Evolutionary conservation across 1,284 basidiomycete species (phyloP).

Genomic region (Moesziomyces antarcticus): DNA sequence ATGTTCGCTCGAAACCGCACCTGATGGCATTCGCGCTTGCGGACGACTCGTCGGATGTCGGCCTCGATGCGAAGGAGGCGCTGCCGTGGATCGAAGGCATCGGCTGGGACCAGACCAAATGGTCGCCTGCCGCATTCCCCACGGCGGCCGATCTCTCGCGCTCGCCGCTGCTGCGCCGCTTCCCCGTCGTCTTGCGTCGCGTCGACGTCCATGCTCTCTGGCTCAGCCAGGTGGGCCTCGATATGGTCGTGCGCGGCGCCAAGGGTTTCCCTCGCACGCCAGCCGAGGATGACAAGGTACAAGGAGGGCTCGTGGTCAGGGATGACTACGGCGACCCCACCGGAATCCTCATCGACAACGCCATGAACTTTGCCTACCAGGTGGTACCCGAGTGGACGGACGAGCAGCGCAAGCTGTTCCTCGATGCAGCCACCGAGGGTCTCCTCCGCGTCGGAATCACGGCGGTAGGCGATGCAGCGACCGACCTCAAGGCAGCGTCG

Average conservation of each 20-base stretch:
- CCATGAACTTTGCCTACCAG: conserved; percentile 60
- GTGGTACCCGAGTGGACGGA: conserved; percentile 54
- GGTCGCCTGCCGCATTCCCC: conserved; percentile 72
- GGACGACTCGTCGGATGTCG: not conserved
- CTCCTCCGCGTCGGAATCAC: conserved; percentile 77
- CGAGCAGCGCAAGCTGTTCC: conserved; percentile 74
- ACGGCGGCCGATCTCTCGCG: conserved; percentile 75
- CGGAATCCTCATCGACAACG: conserved; percentile 71
- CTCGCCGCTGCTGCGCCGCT: conserved; percentile 32
- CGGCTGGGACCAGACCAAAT: conserved; percentile 89
- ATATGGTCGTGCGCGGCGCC: conserved; percentile 25
- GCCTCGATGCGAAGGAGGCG: not conserved
- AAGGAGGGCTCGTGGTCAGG: conserved; percentile 81
- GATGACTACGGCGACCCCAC: conserved; percentile 77
- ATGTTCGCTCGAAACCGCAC: conserved; percentile 33
- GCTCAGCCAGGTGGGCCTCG: conserved; percentile 78
- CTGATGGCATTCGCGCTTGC: conserved; percentile 21
- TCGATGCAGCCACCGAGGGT: conserved; percentile 75
- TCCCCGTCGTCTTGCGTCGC: conserved; percentile 23
- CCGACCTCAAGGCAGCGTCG: conserved; percentile 28
- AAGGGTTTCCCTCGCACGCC: conserved; percentile 64
- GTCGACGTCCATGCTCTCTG: conserved; percentile 85
- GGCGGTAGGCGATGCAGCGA: conserved; percentile 56
- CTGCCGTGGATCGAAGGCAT: conserved; percentile 81
- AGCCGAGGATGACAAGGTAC: conserved; percentile 70